Base-by-base conservation (phyloP, 495 filamentous ascomycete species). In the Penicillium paradoxum region DNA sequence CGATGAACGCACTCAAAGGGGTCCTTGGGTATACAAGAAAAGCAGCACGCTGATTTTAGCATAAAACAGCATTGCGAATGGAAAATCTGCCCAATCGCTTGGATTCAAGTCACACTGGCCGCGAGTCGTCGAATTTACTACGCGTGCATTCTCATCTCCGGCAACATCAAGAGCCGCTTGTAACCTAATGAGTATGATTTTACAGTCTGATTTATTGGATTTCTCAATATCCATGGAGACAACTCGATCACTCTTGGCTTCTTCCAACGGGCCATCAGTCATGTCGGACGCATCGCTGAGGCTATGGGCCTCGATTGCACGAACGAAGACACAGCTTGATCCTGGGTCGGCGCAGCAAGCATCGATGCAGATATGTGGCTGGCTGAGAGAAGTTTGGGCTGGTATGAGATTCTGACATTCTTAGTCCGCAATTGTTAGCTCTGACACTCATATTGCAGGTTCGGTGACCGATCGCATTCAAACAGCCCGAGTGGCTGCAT, bases 361-460 rank as follows among this genome's bases (percentile, higher is more conserved):
- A 10, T 83, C 81, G 24, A 84, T 84, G 50, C 78, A 86, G 45
- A 78, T 91, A 40, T 79, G 90, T 52, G 78, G 82, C 58, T 97
- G 92, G 91, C 66, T 91, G 4, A 83, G 86, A 64, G 80, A 82
- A 39, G 83, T 82, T 55, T 96, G 90, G 91, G 82, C 80, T 55
- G 82, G 85, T 90, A 73, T 57, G 75, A 51, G 60, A 38, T 47
- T 25, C 13, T 29, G 17, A 24, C 34, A 8, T 15, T 25, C 22
- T 24, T 14, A 8, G 15, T 2, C 11, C 49, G 13, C 1, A 32
- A 32, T 32, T 9, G 10, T 32, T 10, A 5, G 14, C 11, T 32
- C 68, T 71, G 47, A 71, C 39, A 21, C 9, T 45, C 25, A 25
- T 17, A 8, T 6, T 29, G 10, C 45, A 74, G 73, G 73, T 19